phyloP scores from a whole-genome alignment of 306 rosid species.

The Prunus mongolica region DNA sequence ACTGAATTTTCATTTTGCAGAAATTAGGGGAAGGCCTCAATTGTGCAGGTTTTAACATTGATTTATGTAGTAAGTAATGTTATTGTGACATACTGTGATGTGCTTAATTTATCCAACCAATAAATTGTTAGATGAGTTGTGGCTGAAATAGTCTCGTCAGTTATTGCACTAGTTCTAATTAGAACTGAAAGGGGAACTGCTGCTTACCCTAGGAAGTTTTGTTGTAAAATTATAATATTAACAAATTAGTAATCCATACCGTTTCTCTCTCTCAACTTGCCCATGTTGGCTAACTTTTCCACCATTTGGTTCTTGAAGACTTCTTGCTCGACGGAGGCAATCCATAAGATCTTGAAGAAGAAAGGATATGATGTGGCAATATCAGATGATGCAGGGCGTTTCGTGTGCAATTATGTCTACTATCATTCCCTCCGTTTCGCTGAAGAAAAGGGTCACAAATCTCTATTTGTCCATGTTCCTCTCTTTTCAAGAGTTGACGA shows the following conservation, averaged over 20 bases:
- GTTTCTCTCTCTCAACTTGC: too few relatives aligned
- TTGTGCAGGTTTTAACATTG: neutral
- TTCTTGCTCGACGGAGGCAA: constrained; percentile 38
- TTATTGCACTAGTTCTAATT: neutral
- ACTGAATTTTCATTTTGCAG: neutral
- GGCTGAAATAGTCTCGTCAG: neutral
- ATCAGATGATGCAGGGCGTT: constrained; percentile 82
- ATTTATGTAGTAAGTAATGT: neutral
- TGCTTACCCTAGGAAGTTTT: neutral
- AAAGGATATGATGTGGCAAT: constrained; percentile 45
- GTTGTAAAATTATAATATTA: neutral
- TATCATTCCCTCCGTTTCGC: constrained; percentile 79
- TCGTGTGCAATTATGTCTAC: constrained; percentile 85
- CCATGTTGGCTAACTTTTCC: constrained; percentile 20
- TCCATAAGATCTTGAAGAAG: constrained; percentile 52
- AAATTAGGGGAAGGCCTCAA: neutral
- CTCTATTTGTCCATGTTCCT: constrained; percentile 83
- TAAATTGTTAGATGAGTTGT: neutral
- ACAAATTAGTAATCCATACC: neutral
- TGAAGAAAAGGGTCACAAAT: constrained; percentile 77
- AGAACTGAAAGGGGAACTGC: neutral
- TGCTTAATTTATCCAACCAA: neutral
- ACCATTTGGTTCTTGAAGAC: constrained; percentile 48
- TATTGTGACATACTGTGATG: neutral
- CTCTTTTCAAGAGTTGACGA: constrained; percentile 64